A percentile compares a stretch with the other conserved stretches of the same genome.
These are phyloP conservation scores for Bjerkandera adusta DNA, from an alignment of 1,284 basidiomycete species.

Conservation along the genomic window DNA sequence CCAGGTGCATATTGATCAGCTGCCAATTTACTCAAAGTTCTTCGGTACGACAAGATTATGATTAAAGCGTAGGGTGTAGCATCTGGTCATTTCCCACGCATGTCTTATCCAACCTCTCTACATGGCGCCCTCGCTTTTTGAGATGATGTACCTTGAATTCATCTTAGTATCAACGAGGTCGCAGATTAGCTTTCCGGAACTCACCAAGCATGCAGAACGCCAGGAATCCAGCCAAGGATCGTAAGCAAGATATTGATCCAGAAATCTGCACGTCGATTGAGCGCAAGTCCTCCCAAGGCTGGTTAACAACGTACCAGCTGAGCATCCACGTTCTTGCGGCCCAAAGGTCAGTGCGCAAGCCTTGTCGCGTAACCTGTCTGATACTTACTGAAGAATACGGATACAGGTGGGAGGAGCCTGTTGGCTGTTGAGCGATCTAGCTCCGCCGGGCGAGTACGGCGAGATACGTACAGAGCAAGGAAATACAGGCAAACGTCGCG, in stretches of 20 bases:
- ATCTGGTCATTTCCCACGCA: too few relatives aligned
- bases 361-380: not conserved
- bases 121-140: slow-evolving; percentile 31
- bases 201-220: slow-evolving; percentile 56
- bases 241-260: slow-evolving; percentile 54
- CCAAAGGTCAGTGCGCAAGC: not conserved
- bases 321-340: slow-evolving; percentile 37
- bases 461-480: slow-evolving; percentile 42
- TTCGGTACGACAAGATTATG: too few relatives aligned
- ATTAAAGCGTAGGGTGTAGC: too few relatives aligned
- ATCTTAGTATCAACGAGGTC: not conserved
- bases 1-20: too few relatives aligned
- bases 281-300: not conserved
- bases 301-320: slow-evolving; percentile 31
- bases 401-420: slow-evolving; percentile 49
- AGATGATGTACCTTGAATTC: slow-evolving; percentile 41
- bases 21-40: too few relatives aligned
- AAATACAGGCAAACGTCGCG: slow-evolving; percentile 45
- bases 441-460: not conserved
- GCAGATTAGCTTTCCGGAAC: not conserved
- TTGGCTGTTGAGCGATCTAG: not conserved
- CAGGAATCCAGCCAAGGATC: slow-evolving; percentile 58
- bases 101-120: slow-evolving; percentile 11
- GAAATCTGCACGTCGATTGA: slow-evolving; percentile 36
- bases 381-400: slow-evolving; percentile 51